Conservation (phyloP, 1,284 basidiomycete species). For the Neolentinus lepideus region DNA sequence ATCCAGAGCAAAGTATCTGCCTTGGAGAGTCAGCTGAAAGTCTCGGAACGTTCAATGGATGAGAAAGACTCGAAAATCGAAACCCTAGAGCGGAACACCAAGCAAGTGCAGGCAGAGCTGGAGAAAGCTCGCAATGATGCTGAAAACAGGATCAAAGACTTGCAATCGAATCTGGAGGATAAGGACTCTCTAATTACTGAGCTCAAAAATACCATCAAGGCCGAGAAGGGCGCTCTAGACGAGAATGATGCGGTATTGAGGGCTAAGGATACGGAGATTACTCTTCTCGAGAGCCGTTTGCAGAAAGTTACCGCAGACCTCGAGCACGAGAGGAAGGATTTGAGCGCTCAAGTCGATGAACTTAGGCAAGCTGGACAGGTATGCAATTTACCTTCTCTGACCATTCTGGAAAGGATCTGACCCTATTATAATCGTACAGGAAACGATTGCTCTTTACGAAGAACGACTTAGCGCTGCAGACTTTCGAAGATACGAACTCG, state of each 20-base stretch:
- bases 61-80: constrained; percentile 48
- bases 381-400: constrained; percentile 10
- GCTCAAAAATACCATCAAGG: constrained; percentile 44
- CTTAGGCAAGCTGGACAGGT: constrained; percentile 81
- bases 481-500: constrained; percentile 70
- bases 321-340: constrained; percentile 60
- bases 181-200: constrained; percentile 35
- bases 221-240: constrained; percentile 44
- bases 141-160: constrained; percentile 37
- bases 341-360: constrained; percentile 70
- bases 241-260: constrained; percentile 43
- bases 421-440: constrained; percentile 33
- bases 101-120: constrained; percentile 33
- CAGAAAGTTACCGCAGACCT: constrained; percentile 42
- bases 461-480: constrained; percentile 73
- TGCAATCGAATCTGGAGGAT: constrained; percentile 41
- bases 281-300: constrained; percentile 41
- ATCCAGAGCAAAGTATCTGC: constrained; percentile 32
- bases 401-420: constrained; percentile 9
- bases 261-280: constrained; percentile 50
- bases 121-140: constrained; percentile 37
- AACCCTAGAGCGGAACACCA: constrained; percentile 38
- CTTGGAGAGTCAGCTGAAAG: constrained; percentile 42
- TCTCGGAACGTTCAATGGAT: constrained; percentile 35
- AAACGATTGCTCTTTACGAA: constrained; percentile 91